These are phyloP conservation scores for Zostera marina DNA, from an alignment of 116 monocot species.

Conservation along the genomic window DNA sequence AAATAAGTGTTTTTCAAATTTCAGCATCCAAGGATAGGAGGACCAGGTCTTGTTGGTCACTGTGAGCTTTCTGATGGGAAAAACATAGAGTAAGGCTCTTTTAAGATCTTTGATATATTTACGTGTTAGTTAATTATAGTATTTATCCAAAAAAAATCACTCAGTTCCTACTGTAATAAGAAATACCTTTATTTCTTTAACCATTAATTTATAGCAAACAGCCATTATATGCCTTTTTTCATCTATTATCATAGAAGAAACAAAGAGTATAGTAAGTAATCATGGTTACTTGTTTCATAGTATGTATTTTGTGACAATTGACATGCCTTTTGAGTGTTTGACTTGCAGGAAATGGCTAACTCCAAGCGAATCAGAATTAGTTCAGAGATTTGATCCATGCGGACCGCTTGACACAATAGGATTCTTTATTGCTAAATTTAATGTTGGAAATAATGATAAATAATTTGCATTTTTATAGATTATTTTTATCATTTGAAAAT, in stretches of 20 bases:
- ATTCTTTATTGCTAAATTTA: constrained; percentile 96
- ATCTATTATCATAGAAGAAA: background rate
- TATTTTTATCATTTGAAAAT: too few relatives aligned
- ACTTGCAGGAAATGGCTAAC: constrained; percentile 67
- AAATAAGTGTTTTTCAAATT: background rate
- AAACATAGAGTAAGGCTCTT: constrained; percentile 49
- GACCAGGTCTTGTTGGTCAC: constrained; percentile 67
- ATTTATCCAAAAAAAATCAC: background rate
- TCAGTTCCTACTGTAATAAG: background rate
- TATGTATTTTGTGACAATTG: background rate
- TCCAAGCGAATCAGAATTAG: constrained; percentile 66
- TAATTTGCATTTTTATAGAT: background rate
- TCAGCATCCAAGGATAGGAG: constrained; percentile 88
- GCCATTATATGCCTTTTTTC: background rate
- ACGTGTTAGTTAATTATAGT: background rate
- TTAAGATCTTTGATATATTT: background rate
- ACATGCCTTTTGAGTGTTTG: background rate
- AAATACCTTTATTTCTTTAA: too few relatives aligned
- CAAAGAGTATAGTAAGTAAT: background rate
- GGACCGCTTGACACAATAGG: constrained; percentile 82
- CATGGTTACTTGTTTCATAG: too few relatives aligned
- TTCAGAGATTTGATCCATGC: constrained; percentile 92
- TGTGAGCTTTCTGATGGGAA: constrained; percentile 31
- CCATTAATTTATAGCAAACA: background rate
- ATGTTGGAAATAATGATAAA: constrained; percentile 36